Evolutionary conservation across 768 basidiomycete species (phyloP), one percentile per base, ranked within the genome.

Genomic region (Strobilomyces echinocephalus): DNA sequence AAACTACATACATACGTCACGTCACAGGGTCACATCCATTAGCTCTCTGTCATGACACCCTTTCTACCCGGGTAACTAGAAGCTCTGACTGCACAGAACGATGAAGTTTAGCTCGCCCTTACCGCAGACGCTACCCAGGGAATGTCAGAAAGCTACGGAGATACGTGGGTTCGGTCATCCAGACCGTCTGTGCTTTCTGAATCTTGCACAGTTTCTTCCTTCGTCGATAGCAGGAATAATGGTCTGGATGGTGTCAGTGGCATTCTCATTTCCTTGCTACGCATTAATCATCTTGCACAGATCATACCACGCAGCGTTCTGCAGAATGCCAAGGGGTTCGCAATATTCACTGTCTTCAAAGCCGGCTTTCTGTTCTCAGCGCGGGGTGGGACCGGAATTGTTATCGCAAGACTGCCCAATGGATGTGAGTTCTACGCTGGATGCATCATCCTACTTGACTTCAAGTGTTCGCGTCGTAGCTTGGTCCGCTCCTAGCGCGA

Each of bases 401-500:
- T 95, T 34, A 94, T 97, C 48, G 92, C 92, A 21, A 85, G 77
- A 60, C 74, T 93, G 16, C 75, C 82, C 5, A 81, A 95, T 68
- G 94, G 92, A 61, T 75, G 91, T 93, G 65, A 72, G 91, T 74
- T 21, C 28, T 53, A 39, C 52, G 21, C 42, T 46, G 18, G 21
- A 41, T 38, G 4, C 43, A 44, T 26, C 16, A 42, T 33, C 38
- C 41, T 30, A 14, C 45, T 28, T 45, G 50, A 54, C 26, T 33
- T 31, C 10, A 11, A 45, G 24, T 55, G 7, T 53, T 40, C 40
- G 87, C 82, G 78, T 39, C 92, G 85, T 52, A 93, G 88, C 81
- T 35, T 99, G 95, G 95, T 91, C 90, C 34, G 85, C 94, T 18
- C 97, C 97, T 4, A 89, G 87, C 65, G 97, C 95, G 3, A 95